phyloP scores from a whole-genome alignment of 805 yeast species.

The Saccharomycopsis olivae region DNA sequence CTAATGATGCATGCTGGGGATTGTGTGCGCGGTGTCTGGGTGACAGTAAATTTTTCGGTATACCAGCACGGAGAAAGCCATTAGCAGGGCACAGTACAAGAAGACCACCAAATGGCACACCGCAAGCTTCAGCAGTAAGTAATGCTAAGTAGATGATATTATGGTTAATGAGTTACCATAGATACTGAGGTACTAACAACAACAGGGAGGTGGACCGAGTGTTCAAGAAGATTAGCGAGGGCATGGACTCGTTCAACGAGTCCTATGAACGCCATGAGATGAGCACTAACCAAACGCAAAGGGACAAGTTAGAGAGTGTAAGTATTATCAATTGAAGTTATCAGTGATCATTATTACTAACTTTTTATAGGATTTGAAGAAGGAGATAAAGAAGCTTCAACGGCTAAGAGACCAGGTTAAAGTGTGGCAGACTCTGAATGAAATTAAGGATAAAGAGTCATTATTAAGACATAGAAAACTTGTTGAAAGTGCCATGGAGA shows the following conservation, averaged over 20 bases:
- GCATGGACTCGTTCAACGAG: slow-evolving; percentile 43
- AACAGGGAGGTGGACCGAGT: slow-evolving; percentile 49
- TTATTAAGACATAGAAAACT: slow-evolving; percentile 9
- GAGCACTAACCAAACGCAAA: slow-evolving; percentile 64
- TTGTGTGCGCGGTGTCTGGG: too few relatives aligned
- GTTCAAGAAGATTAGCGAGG: slow-evolving; percentile 50
- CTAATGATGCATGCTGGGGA: too few relatives aligned
- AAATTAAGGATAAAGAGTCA: slow-evolving; percentile 68
- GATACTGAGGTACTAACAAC: not conserved
- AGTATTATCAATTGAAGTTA: not conserved
- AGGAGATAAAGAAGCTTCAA: slow-evolving; percentile 91
- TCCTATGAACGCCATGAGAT: slow-evolving; percentile 44
- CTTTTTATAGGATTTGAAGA: slow-evolving; percentile 40
- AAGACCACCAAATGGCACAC: slow-evolving; percentile 16
- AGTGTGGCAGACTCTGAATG: slow-evolving; percentile 85
- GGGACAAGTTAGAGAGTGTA: slow-evolving; percentile 70
- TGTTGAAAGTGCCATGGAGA: slow-evolving; percentile 73
- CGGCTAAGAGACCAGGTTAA: slow-evolving; percentile 90
- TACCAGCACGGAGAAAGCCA: too few relatives aligned
- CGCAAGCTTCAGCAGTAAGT: slow-evolving; percentile 18
- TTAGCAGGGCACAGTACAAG: too few relatives aligned
- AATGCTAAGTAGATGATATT: not conserved
- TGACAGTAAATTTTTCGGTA: too few relatives aligned
- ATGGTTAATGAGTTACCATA: not conserved
- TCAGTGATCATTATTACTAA: not conserved